Conservation (phyloP, 768 basidiomycete species). For the Boletus sp. region DNA sequence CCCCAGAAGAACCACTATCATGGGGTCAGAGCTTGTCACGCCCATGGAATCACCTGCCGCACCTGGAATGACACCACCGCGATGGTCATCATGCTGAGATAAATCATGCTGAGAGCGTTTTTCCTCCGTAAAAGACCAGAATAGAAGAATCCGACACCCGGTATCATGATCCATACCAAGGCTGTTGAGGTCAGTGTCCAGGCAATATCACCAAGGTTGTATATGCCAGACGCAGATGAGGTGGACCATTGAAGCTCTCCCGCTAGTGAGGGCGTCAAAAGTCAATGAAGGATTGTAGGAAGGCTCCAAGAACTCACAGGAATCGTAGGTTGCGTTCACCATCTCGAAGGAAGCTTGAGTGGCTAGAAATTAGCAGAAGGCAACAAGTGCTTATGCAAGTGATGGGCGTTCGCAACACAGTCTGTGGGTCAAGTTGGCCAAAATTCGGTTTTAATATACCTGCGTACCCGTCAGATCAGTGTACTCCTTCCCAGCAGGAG, state of each 20-base stretch:
- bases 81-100: conserved; percentile 68
- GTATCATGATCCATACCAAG: conserved; percentile 83
- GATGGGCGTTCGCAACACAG: conserved; percentile 6
- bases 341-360: conserved; percentile 20
- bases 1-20: conserved; percentile 97
- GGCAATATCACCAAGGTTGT: conserved; percentile 64
- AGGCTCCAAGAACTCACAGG: conserved; percentile 28
- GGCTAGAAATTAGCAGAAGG: neutral
- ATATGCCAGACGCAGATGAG: conserved; percentile 30
- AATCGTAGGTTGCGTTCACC: conserved; percentile 44
- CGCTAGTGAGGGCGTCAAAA: conserved; percentile 24
- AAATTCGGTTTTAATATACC: conserved; percentile 18
- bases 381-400: neutral
- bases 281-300: neutral
- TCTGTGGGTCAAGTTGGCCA: neutral
- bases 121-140: conserved; percentile 89
- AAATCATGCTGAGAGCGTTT: conserved; percentile 91
- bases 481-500: neutral
- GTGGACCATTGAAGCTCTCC: conserved; percentile 36
- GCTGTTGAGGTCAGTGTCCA: conserved; percentile 74
- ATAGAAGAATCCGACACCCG: conserved; percentile 85
- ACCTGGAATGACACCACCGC: conserved; percentile 87
- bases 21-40: neutral
- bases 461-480: conserved; percentile 17
- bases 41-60: conserved; percentile 42